Conservation (phyloP, 2,329 filamentous ascomycete species). For the Exophiala spinifera region DNA sequence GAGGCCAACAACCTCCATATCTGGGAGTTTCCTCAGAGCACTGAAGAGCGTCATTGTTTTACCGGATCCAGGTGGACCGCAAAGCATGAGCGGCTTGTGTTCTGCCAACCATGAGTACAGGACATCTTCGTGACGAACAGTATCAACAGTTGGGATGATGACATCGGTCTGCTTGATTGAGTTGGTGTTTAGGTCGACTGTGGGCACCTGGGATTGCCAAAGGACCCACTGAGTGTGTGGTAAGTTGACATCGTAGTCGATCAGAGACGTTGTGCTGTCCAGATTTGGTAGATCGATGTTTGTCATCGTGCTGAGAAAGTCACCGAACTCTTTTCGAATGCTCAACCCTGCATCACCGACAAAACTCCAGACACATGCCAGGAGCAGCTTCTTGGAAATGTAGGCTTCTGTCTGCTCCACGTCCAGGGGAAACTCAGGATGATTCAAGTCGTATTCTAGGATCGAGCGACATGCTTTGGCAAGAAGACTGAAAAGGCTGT, state of each 20-base stretch:
- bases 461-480: slow-evolving; percentile 91
- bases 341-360: slow-evolving; percentile 88
- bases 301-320: slow-evolving; percentile 75
- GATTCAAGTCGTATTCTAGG: slow-evolving; percentile 92
- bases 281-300: slow-evolving; percentile 81
- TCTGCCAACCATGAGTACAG: slow-evolving; percentile 99
- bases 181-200: slow-evolving; percentile 95
- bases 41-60: slow-evolving; percentile 99
- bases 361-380: slow-evolving; percentile 91
- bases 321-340: slow-evolving; percentile 86
- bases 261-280: slow-evolving; percentile 76
- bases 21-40: slow-evolving; percentile 89
- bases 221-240: slow-evolving; percentile 84
- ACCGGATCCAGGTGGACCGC: slow-evolving; percentile 94
- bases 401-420: slow-evolving; percentile 85
- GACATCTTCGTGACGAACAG: slow-evolving; percentile 96
- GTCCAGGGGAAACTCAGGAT: slow-evolving; percentile 89
- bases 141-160: slow-evolving; percentile 96
- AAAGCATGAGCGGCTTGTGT: slow-evolving; percentile 93
- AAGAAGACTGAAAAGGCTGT: slow-evolving; percentile 88
- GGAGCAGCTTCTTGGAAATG: slow-evolving; percentile 86
- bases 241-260: slow-evolving; percentile 89
- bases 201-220: slow-evolving; percentile 94
- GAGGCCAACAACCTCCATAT: slow-evolving; percentile 98
- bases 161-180: slow-evolving; percentile 97